Conservation (phyloP, 805 yeast genomes). For the Lipomyces oligophaga region DNA sequence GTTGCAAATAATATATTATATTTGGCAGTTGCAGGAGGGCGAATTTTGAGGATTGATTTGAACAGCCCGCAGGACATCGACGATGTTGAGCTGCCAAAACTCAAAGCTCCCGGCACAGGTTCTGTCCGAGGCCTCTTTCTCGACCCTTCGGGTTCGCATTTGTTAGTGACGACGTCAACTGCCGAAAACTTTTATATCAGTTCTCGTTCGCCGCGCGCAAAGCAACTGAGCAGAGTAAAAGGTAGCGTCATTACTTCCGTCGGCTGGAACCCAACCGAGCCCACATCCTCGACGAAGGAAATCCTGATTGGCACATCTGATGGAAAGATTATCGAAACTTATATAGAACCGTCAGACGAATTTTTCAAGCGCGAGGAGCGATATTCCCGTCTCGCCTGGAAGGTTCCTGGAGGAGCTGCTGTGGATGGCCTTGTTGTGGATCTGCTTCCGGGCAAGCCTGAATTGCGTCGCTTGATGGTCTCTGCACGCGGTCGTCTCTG, state of each 20-base stretch:
- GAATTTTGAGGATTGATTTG: conserved; percentile 61
- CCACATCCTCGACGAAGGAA: conserved; percentile 43
- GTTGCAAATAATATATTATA: conserved; percentile 56
- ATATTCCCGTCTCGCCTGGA: conserved; percentile 44
- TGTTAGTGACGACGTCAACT: conserved; percentile 47
- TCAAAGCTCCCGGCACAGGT: conserved; percentile 33
- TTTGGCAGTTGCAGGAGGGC: conserved; percentile 51
- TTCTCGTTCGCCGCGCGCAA: conserved; percentile 42
- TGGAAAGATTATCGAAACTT: conserved; percentile 49
- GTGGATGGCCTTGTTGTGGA: conserved; percentile 31
- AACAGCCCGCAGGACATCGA: conserved; percentile 60
- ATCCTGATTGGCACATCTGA: conserved; percentile 48
- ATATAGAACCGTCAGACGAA: conserved; percentile 46
- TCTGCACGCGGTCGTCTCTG: conserved; percentile 23
- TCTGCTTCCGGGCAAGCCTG: conserved; percentile 27
- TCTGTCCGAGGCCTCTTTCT: conserved; percentile 42
- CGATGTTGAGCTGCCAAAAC: conserved; percentile 34
- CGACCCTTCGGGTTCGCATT: conserved; percentile 52
- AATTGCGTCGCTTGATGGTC: conserved; percentile 22
- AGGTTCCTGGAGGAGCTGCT: conserved; percentile 31
- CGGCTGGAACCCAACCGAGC: conserved; percentile 43
- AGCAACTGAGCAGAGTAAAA: conserved; percentile 46
- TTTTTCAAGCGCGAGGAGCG: conserved; percentile 44
- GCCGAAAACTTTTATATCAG: conserved; percentile 50
- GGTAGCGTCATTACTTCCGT: conserved; percentile 44